Evolutionary conservation across 768 basidiomycete species (phyloP), one percentile per base, ranked within the genome.

Genomic region (Suillus discolor): DNA sequence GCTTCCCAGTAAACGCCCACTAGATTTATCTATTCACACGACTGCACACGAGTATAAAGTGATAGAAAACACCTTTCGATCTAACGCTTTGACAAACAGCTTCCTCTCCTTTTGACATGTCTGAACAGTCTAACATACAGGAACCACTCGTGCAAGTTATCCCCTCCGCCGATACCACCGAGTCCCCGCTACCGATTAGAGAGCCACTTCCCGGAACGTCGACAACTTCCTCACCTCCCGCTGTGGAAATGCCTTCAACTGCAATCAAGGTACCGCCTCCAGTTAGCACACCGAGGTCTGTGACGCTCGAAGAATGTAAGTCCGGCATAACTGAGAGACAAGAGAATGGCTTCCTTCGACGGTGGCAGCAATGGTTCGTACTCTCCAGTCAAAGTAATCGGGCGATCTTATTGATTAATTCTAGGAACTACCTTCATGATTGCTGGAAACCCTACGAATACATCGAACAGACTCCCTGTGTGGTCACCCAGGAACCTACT

Each of bases 281-380:
- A 28, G 12, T 31, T 2, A 42, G 23, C 57, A 42, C 59, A 12
- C 20, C 28, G 20, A 42, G 41, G 28, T 41, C 59, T 41, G 25
- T 42, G 18, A 42, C 59, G 1, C 59, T 42, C 12, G 18, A 60
- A 13, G 59, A 44, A 42, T 42, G 41, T 25, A 60, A 59, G 8
- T 39, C 25, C 18, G 42, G 59, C 12, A 61, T 23, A 63, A 63
- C 57, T 5, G 62, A 63, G 49, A 60, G 23, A 57, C 51, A 38
- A 39, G 62, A 41, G 31, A 60, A 61, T 39, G 51, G 55, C n/a
- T 63, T 57, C 55, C 62, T 63, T 42, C 62, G 62, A 34, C 55
- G 62, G 12, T 63, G 62, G 62, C 62, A 39, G 47, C 47, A 57
- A 63, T 63, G 62, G 62, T 63, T 60, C 41, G 18, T 31, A 20